phyloP scores from a whole-genome alignment of 129 eudicot species.

The Flaveria robusta region DNA sequence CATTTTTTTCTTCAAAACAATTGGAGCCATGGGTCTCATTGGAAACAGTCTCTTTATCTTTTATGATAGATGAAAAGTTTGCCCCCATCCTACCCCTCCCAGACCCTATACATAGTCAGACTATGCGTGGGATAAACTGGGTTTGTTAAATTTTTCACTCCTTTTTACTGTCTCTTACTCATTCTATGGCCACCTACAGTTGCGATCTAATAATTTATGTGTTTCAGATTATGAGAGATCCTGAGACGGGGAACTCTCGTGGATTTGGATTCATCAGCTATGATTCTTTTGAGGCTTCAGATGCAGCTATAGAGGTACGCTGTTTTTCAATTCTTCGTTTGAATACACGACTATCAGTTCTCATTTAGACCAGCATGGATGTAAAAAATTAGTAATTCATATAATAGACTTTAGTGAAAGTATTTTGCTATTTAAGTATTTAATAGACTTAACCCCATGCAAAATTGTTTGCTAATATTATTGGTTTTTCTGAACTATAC shows the following conservation, averaged over 20 bases:
- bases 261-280: slow-evolving; percentile 99
- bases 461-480: background rate
- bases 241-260: slow-evolving; percentile 96
- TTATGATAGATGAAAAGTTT: too few relatives aligned
- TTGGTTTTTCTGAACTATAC: background rate
- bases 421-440: too few relatives aligned
- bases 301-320: slow-evolving; percentile 94
- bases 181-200: background rate
- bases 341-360: background rate
- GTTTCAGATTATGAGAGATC: slow-evolving; percentile 96
- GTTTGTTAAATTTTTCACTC: background rate
- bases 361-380: background rate
- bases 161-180: background rate
- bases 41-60: too few relatives aligned
- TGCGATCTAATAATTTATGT: slow-evolving; percentile 1
- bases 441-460: too few relatives aligned
- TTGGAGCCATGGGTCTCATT: too few relatives aligned
- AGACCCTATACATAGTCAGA: too few relatives aligned
- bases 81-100: too few relatives aligned
- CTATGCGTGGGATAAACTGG: too few relatives aligned
- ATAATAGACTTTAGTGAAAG: too few relatives aligned
- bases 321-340: background rate
- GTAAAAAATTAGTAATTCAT: background rate
- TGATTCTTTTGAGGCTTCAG: slow-evolving; percentile 98
- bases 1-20: too few relatives aligned